A percentile compares a stretch with the other conserved stretches of the same genome.
phyloP scores from a whole-genome alignment of 805 yeast genomes.

The Komagataella mondaviorum region DNA sequence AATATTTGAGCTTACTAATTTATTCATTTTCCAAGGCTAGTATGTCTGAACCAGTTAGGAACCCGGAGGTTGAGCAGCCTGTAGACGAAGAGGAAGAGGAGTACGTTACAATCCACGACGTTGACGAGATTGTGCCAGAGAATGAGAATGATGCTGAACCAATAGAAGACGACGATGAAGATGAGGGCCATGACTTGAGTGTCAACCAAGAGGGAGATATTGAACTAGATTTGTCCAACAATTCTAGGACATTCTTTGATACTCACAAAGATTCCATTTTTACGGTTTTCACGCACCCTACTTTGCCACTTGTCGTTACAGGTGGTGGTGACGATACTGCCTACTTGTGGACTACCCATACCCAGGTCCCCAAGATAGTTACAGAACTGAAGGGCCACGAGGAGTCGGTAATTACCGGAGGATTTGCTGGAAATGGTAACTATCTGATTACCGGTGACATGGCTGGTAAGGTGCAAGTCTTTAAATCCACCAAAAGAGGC shows the following conservation, averaged over 20 bases:
- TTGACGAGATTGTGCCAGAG: slow-evolving; percentile 20
- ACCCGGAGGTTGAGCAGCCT: neutral
- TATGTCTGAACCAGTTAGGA: neutral
- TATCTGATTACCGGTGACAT: slow-evolving; percentile 85
- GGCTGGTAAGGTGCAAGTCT: slow-evolving; percentile 76
- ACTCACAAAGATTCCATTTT: slow-evolving; percentile 81
- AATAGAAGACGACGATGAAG: slow-evolving; percentile 25
- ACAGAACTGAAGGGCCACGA: slow-evolving; percentile 69
- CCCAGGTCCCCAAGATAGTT: slow-evolving; percentile 71
- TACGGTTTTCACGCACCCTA: slow-evolving; percentile 72
- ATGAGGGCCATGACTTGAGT: slow-evolving; percentile 22
- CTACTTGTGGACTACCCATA: slow-evolving; percentile 84
- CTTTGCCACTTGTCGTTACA: slow-evolving; percentile 70
- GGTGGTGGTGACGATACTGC: slow-evolving; percentile 95
- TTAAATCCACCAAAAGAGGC: slow-evolving; percentile 61
- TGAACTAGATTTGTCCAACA: slow-evolving; percentile 81
- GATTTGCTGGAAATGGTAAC: slow-evolving; percentile 72
- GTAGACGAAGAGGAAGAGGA: slow-evolving; percentile 5
- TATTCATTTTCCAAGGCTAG: neutral
- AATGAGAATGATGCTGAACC: slow-evolving; percentile 14
- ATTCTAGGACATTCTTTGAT: slow-evolving; percentile 83
- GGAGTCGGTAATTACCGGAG: slow-evolving; percentile 79
- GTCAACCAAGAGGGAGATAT: slow-evolving; percentile 28
- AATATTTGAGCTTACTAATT: neutral
- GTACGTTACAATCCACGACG: slow-evolving; percentile 19